Conservation (phyloP, 176 grass and related monocot species). For the Triticum timopheevii region DNA sequence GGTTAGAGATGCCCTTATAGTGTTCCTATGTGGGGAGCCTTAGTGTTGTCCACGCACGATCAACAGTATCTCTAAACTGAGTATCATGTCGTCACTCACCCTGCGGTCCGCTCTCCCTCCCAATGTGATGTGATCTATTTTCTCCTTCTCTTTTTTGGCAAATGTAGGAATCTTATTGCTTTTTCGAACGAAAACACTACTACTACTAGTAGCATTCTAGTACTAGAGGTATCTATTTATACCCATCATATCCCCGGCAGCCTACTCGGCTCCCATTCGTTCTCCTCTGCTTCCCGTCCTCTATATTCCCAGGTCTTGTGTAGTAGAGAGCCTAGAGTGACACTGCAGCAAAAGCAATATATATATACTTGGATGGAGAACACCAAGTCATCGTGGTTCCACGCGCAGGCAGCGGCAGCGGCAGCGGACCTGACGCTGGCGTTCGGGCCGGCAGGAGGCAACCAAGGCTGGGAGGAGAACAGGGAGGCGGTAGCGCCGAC, state of each 20-base stretch:
- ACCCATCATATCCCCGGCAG: neutral
- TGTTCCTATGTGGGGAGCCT: too few species aligned
- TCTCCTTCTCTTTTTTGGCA: too few species aligned
- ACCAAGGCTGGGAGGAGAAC: neutral
- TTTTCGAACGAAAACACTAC: too few species aligned
- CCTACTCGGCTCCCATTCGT: neutral
- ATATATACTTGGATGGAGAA: neutral
- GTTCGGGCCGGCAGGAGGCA: neutral
- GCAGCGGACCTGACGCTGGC: constrained; percentile 39
- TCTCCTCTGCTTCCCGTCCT: neutral
- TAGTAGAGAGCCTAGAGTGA: neutral
- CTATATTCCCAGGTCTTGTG: neutral
- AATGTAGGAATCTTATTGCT: too few species aligned
- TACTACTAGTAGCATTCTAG: too few species aligned
- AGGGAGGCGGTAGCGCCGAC: neutral
- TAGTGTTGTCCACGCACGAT: too few species aligned
- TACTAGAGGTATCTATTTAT: neutral
- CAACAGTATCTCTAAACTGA: too few species aligned
- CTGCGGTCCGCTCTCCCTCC: too few species aligned
- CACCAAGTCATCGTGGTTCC: neutral
- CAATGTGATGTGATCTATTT: too few species aligned
- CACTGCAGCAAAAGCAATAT: neutral
- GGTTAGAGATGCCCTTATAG: too few species aligned
- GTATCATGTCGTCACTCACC: too few species aligned
- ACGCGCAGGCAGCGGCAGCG: neutral